Evolutionary conservation across 345 rosid species (phyloP), one percentile per base, ranked within the genome.

Genomic region (Pugionium dolabratum): DNA sequence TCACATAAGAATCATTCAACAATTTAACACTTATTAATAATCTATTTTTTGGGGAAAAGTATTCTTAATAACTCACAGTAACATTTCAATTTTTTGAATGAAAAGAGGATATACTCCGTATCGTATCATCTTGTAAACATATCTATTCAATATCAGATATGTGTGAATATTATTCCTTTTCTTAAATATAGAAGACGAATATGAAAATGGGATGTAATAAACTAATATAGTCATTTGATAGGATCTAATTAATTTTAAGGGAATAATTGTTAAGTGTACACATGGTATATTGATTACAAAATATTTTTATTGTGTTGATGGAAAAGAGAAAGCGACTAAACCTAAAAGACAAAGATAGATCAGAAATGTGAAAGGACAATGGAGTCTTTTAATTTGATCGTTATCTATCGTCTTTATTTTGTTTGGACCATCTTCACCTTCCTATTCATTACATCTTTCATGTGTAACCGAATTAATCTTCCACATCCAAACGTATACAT

Each of bases 271-370:
- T 26, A 26, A 32, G n/a, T 30, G 42, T 6, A 10, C n/a, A 30
- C 4, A 33, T 40, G 9, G 8, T 54, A 6, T 6, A 54, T 26
- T 34, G 5, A 18, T 67, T 7, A 43, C 45, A 59, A 58, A 32
- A 48, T 48, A 2, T 31, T 50, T 34, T 10, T 6, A 25, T 35
- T 31, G 56, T 54, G 52, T 68, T 59, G 45, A 18, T 69, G 64
- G 74, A 47, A 44, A 70, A 62, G 47, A 29, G 56, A 70, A 59
- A 69, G 73, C 66, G 66, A 59, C 73, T 50, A 59, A 69, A 69
- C 73, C 59, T 59, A 50, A 35, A 10, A 70, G 60, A 60, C 54
- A 52, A 52, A 3, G 45, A 60, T 51, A 45, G 26, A 70, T 61
- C 5, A 49, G 28, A 59, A 40, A 7, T 54, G 59, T 54, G 31